A percentile compares a stretch with the other conserved stretches of the same genome.
phyloP scores from a whole-genome alignment of 257 asterid genomes.

The Ajuga chamaepitys region DNA sequence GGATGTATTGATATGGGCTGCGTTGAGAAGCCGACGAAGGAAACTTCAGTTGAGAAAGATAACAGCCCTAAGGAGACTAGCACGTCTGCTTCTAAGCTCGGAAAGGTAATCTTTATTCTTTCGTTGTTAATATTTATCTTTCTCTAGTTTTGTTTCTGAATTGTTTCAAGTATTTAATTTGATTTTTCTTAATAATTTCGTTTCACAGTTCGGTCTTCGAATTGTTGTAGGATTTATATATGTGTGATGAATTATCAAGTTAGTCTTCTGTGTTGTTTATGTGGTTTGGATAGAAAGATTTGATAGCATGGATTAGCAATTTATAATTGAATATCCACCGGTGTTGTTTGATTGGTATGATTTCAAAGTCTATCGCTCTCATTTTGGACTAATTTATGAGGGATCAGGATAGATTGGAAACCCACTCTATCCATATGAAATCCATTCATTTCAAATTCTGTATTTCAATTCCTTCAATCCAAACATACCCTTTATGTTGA shows the following conservation, averaged over 20 bases:
- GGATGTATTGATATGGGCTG: slow-evolving; percentile 89
- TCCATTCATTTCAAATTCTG: no score
- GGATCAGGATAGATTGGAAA: no score
- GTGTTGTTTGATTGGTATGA: no score
- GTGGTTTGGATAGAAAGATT: no score
- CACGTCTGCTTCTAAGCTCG: slow-evolving; percentile 50
- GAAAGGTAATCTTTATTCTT: slow-evolving; percentile 40
- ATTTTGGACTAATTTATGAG: no score
- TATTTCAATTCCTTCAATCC: no score
- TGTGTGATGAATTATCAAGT: neutral
- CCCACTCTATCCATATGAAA: no score
- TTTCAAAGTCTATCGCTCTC: no score
- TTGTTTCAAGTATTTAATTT: neutral
- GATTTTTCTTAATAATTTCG: neutral
- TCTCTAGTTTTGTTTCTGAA: neutral
- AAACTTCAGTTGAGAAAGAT: slow-evolving; percentile 25
- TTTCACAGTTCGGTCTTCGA: slow-evolving; percentile 3
- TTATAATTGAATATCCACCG: no score
- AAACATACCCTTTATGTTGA: neutral
- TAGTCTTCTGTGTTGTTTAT: no score
- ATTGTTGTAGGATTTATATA: neutral
- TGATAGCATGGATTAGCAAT: no score
- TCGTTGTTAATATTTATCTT: neutral
- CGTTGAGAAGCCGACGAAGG: slow-evolving; percentile 38
- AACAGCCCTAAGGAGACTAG: slow-evolving; percentile 37